A percentile compares a stretch with the other conserved stretches of the same genome.
phyloP scores from a whole-genome alignment of 805 yeast genomes.

The Candida nanaspora region DNA sequence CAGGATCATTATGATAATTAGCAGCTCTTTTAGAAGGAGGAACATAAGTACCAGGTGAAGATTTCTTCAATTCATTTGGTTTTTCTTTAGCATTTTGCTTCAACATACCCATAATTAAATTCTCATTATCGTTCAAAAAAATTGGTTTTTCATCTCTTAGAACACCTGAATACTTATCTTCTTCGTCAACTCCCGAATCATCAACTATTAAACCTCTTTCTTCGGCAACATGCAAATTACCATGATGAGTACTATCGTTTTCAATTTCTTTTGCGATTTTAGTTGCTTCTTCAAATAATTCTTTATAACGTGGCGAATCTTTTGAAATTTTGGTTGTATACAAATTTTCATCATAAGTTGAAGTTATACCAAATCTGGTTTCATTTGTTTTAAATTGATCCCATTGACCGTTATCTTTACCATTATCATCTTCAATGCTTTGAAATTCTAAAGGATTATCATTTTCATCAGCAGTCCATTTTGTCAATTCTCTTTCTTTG shows the following conservation, averaged over 20 bases:
- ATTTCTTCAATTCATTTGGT: constrained; percentile 16
- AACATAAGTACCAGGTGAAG: constrained; percentile 36
- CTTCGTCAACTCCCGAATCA: constrained; percentile 89
- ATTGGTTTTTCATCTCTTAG: constrained; percentile 42
- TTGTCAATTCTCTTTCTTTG: constrained; percentile 68
- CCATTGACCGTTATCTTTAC: constrained; percentile 43
- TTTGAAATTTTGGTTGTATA: constrained; percentile 77
- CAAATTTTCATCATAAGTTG: constrained; percentile 76
- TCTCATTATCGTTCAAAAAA: constrained; percentile 10
- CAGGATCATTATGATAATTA: constrained; percentile 54
- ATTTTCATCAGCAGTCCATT: constrained; percentile 72
- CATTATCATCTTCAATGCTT: constrained; percentile 11
- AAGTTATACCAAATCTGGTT: constrained; percentile 78
- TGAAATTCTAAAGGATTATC: not conserved
- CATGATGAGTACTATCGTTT: constrained; percentile 43
- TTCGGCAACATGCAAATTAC: constrained; percentile 80
- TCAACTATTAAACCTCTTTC: constrained; percentile 78
- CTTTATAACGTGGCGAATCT: constrained; percentile 63
- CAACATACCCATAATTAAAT: constrained; percentile 21
- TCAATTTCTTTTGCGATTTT: constrained; percentile 80
- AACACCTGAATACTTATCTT: constrained; percentile 93
- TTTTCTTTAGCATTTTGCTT: constrained; percentile 11
- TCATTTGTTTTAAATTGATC: constrained; percentile 94
- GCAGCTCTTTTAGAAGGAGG: constrained; percentile 53
- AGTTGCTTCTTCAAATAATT: constrained; percentile 64